These are phyloP conservation scores for Didymella keratinophila DNA, from an alignment of 2,329 filamentous ascomycete species.

Conservation along the genomic window DNA sequence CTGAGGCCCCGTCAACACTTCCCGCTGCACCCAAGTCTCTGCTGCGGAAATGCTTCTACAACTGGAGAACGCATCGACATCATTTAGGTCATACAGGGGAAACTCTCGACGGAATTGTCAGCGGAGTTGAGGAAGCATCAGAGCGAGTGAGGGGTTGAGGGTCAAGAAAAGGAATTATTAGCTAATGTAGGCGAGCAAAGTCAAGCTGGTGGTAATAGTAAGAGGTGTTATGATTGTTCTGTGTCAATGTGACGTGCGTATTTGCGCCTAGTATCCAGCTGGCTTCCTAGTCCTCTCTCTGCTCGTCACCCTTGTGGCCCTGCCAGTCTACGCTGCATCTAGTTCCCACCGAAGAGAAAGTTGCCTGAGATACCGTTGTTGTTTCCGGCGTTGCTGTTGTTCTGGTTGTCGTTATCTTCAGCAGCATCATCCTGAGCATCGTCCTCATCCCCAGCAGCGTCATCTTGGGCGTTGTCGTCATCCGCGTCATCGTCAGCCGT, in stretches of 20 bases:
- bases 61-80: no score
- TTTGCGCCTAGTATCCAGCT: conserved; percentile 2
- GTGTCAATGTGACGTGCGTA: background rate
- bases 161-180: no score
- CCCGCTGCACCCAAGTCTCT: no score
- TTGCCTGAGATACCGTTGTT: background rate
- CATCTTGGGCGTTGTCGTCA: background rate
- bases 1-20: no score
- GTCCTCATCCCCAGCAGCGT: background rate
- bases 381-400: conserved; percentile 5
- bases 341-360: conserved; percentile 11
- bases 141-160: no score
- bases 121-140: no score
- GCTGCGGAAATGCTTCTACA: no score
- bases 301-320: background rate
- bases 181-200: no score
- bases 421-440: background rate
- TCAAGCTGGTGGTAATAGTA: no score
- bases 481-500: background rate
- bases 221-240: no score
- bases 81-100: no score
- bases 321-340: background rate
- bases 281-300: background rate
- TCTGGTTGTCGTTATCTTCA: background rate
- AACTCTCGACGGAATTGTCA: no score